phyloP scores from a whole-genome alignment of 148 eudicot species.

The Fagopyrum tataricum region DNA sequence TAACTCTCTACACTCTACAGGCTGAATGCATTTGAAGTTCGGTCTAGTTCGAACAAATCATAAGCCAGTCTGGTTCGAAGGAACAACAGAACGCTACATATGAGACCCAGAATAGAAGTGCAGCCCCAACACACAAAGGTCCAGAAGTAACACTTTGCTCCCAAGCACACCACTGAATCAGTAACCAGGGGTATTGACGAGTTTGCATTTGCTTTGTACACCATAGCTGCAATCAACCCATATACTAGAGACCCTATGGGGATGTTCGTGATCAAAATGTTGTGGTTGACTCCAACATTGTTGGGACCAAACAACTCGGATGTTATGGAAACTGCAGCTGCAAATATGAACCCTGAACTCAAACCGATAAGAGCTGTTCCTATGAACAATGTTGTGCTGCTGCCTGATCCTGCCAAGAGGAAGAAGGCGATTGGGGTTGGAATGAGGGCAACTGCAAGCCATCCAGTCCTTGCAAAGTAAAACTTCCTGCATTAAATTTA shows the following conservation, averaged over 20 bases:
- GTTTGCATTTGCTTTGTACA: constrained; percentile 18
- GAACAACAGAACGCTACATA: constrained; percentile 19
- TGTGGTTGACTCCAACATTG: constrained; percentile 29
- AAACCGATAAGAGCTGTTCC: constrained; percentile 24
- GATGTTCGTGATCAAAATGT: constrained; percentile 28
- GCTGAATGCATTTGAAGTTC: constrained; percentile 2
- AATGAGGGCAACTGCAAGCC: constrained; percentile 19
- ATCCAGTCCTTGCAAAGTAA: constrained; percentile 26
- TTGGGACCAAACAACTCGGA: constrained; percentile 28
- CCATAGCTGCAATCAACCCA: constrained; percentile 18
- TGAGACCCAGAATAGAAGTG: constrained; percentile 18
- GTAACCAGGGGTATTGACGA: not conserved
- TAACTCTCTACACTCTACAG: not conserved
- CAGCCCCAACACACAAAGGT: constrained; percentile 23
- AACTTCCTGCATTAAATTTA: constrained; percentile 18
- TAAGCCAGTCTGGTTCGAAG: constrained; percentile 20
- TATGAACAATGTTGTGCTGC: constrained; percentile 10
- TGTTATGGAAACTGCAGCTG: constrained; percentile 25
- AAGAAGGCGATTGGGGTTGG: constrained; percentile 25
- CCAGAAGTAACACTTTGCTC: constrained; percentile 20
- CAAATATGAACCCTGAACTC: constrained; percentile 26
- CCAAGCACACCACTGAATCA: constrained; percentile 21
- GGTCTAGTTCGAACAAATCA: constrained; percentile 7
- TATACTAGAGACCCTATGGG: constrained; percentile 24
- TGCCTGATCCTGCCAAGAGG: constrained; percentile 17